These are phyloP conservation scores for Aspergillus ellipticus DNA, from an alignment of 495 filamentous ascomycete genomes.

Conservation along the genomic window DNA sequence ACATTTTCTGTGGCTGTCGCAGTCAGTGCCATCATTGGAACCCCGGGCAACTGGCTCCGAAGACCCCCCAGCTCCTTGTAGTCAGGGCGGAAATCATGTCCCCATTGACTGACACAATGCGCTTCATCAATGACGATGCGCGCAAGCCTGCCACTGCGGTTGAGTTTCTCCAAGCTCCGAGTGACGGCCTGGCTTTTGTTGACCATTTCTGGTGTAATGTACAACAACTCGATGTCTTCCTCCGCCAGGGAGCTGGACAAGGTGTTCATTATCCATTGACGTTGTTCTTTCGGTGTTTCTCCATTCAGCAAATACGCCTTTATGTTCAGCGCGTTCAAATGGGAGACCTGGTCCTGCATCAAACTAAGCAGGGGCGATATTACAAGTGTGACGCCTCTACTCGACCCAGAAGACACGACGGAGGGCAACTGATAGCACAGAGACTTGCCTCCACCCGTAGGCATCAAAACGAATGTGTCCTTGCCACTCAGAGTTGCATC, in stretches of 20 bases:
- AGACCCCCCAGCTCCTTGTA: slow-evolving; percentile 82
- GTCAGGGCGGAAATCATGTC: slow-evolving; percentile 96
- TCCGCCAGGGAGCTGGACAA: slow-evolving; percentile 63
- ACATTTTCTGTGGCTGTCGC: slow-evolving; percentile 94
- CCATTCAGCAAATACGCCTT: slow-evolving; percentile 74
- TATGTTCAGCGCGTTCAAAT: slow-evolving; percentile 71
- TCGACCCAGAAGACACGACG: slow-evolving; percentile 74
- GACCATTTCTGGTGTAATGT: slow-evolving; percentile 96
- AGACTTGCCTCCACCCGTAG: slow-evolving; percentile 94
- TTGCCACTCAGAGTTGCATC: slow-evolving; percentile 84
- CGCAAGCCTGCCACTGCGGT: slow-evolving; percentile 65
- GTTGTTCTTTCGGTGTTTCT: slow-evolving; percentile 56
- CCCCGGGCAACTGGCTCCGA: slow-evolving; percentile 61
- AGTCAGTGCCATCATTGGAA: slow-evolving; percentile 91
- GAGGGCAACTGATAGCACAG: slow-evolving; percentile 95
- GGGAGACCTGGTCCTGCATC: slow-evolving; percentile 93
- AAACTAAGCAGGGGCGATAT: slow-evolving; percentile 91
- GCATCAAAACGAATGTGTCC: slow-evolving; percentile 94
- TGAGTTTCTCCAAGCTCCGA: slow-evolving; percentile 56
- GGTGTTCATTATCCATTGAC: slow-evolving; percentile 54
- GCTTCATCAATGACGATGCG: slow-evolving; percentile 96
- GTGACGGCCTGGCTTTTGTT: slow-evolving; percentile 67
- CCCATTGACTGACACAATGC: slow-evolving; percentile 98
- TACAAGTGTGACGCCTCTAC: slow-evolving; percentile 83
- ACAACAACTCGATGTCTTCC: slow-evolving; percentile 73